A percentile compares a stretch with the other conserved stretches of the same genome.
phyloP scores from a whole-genome alignment of 768 basidiomycete species.

The Royoungia palumana region DNA sequence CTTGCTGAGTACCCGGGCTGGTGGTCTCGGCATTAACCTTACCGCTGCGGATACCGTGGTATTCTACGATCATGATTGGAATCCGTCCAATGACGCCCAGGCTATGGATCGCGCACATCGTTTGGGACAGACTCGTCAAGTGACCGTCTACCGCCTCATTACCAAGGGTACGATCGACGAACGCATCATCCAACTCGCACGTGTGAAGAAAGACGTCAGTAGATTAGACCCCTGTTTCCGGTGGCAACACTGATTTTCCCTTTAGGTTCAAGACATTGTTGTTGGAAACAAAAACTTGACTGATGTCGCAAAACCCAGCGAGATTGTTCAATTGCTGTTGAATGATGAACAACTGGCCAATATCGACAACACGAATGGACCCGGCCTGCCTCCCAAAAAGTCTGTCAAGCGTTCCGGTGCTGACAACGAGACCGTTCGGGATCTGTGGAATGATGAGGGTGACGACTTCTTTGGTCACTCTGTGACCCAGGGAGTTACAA shows the following conservation, averaged over 20 bases:
- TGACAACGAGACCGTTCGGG: slow-evolving; percentile 43
- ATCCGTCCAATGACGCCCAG: slow-evolving; percentile 96
- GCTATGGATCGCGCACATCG: slow-evolving; percentile 99
- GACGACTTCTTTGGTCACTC: slow-evolving; percentile 81
- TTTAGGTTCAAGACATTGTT: slow-evolving; percentile 96
- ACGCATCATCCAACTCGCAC: slow-evolving; percentile 92
- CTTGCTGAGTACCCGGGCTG: slow-evolving; percentile 90
- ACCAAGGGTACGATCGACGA: slow-evolving; percentile 95
- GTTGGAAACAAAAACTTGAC: slow-evolving; percentile 96
- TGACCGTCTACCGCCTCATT: slow-evolving; percentile 93
- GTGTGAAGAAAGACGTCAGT: slow-evolving; percentile 93
- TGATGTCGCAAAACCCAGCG: slow-evolving; percentile 90
- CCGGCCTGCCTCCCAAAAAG: slow-evolving; percentile 35
- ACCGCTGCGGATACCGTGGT: slow-evolving; percentile 55
- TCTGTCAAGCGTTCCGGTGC: slow-evolving; percentile 35
- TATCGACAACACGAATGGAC: slow-evolving; percentile 47
- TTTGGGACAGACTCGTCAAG: slow-evolving; percentile 93
- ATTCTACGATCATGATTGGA: slow-evolving; percentile 37
- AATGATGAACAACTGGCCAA: slow-evolving; percentile 91
- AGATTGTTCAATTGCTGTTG: slow-evolving; percentile 91
- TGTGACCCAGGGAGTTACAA: slow-evolving; percentile 22
- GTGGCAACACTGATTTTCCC: slow-evolving; percentile 1
- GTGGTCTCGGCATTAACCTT: slow-evolving; percentile 95
- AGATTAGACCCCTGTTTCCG: background rate
- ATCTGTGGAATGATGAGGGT: slow-evolving; percentile 84